These are phyloP conservation scores for Kockiozyma suomiensis DNA, from an alignment of 805 yeast genomes.

Conservation along the genomic window DNA sequence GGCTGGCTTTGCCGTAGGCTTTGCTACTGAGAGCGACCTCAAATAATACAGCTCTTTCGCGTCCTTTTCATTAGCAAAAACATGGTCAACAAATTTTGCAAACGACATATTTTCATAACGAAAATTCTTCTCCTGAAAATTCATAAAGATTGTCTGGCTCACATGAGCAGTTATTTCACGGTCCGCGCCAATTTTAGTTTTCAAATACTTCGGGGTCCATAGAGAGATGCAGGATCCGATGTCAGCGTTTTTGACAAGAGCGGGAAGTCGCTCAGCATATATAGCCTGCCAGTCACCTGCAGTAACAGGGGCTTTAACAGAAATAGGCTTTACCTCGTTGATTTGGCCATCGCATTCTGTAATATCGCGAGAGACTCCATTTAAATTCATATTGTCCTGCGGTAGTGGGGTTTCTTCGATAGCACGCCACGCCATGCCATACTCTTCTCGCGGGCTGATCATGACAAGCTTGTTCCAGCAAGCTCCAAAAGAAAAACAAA, in stretches of 20 bases:
- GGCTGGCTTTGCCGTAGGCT: constrained; percentile 42
- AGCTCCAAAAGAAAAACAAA: constrained; percentile 79
- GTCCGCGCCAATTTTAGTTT: constrained; percentile 37
- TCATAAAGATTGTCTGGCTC: constrained; percentile 35
- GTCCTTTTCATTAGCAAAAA: constrained; percentile 22
- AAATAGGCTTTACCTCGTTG: not conserved
- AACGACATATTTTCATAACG: constrained; percentile 39
- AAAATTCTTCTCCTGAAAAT: constrained; percentile 43
- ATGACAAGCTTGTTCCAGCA: constrained; percentile 47
- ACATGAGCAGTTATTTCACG: constrained; percentile 40
- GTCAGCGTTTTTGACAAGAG: constrained; percentile 35
- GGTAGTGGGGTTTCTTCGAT: not conserved
- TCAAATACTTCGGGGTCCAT: constrained; percentile 43
- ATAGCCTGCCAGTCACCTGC: constrained; percentile 20
- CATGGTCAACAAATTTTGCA: constrained; percentile 38
- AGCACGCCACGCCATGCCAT: not conserved
- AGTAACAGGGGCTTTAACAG: not conserved
- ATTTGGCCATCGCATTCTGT: not conserved
- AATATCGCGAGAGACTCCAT: not conserved
- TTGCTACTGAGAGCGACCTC: constrained; percentile 39
- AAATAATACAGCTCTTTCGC: constrained; percentile 35
- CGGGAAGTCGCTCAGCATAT: constrained; percentile 34
- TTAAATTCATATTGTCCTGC: not conserved
- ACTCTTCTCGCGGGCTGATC: not conserved
- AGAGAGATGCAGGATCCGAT: constrained; percentile 38